Evolutionary conservation across 768 basidiomycete genomes (phyloP).

Genomic region (Hygrocybe coccinea): DNA sequence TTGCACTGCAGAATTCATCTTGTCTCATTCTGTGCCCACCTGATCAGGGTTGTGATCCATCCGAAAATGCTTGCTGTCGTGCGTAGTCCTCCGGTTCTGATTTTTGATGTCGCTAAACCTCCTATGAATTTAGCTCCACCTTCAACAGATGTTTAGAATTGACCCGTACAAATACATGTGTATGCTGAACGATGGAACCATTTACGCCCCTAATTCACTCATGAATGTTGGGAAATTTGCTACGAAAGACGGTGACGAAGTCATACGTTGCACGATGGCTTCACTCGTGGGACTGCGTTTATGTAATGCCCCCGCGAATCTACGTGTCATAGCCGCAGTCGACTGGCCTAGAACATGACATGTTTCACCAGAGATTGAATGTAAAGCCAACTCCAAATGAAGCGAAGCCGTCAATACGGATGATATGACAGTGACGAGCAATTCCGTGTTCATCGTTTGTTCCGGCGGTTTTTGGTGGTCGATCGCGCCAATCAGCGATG

Average conservation of each 20-base stretch:
- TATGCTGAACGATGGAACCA: not conserved
- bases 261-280: constrained; percentile 54
- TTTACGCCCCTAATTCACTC: constrained; percentile 30
- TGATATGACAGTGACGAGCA: constrained; percentile 59
- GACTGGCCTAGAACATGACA: constrained; percentile 54
- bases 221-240: constrained; percentile 72
- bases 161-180: not conserved
- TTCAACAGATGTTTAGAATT: constrained; percentile 12
- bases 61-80: constrained; percentile 79
- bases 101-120: not conserved
- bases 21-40: constrained; percentile 72
- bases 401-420: constrained; percentile 62
- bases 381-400: constrained; percentile 67
- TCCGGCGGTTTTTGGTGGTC: constrained; percentile 54
- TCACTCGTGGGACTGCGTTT: constrained; percentile 47
- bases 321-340: constrained; percentile 58
- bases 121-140: constrained; percentile 10
- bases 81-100: constrained; percentile 29
- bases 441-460: constrained; percentile 53
- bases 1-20: constrained; percentile 39
- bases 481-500: constrained; percentile 50
- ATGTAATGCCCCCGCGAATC: constrained; percentile 60
- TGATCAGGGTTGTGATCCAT: constrained; percentile 61
- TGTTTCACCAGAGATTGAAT: constrained; percentile 48
- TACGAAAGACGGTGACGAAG: constrained; percentile 59